Percentiles rank a stretch among this genome's conserved stretches.
Conservation (phyloP, 768 basidiomycete species). For the Boletus pseudopeckii region DNA sequence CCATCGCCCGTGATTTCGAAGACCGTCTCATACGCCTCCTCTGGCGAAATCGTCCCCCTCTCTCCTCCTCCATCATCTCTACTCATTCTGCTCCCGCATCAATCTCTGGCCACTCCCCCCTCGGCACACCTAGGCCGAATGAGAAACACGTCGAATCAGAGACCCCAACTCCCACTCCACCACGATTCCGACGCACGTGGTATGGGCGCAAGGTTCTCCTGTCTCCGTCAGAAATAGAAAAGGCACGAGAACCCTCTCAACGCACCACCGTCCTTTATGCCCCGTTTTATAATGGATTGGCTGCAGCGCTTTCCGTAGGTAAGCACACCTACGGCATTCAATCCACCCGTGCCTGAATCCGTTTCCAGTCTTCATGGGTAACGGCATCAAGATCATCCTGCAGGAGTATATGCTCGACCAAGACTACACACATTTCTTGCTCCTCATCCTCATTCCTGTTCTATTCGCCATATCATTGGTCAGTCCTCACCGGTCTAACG, state of each 20-base stretch:
- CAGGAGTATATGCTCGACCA: constrained; percentile 48
- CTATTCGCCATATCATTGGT: constrained; percentile 47
- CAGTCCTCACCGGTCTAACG: constrained; percentile 15
- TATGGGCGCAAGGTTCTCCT: constrained; percentile 52
- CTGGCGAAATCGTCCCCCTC: constrained; percentile 41
- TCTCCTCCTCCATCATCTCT: constrained; percentile 20
- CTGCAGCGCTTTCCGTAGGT: constrained; percentile 28
- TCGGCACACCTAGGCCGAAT: constrained; percentile 15
- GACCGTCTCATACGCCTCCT: constrained; percentile 55
- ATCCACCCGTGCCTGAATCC: background rate
- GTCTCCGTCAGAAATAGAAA: constrained; percentile 31
- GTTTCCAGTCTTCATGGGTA: constrained; percentile 55
- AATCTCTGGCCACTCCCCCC: constrained; percentile 36
- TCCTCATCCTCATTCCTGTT: constrained; percentile 39
- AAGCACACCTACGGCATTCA: background rate
- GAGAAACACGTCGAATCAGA: constrained; percentile 15
- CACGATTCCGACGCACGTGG: constrained; percentile 50
- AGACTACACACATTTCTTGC: constrained; percentile 39
- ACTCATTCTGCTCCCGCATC: constrained; percentile 33
- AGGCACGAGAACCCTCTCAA: constrained; percentile 13
- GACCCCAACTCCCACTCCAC: constrained; percentile 25
- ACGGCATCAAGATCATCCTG: constrained; percentile 59
- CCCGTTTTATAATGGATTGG: constrained; percentile 26
- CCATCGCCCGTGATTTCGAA: constrained; percentile 47
- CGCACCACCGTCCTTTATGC: constrained; percentile 26